phyloP scores from a whole-genome alignment of 2,329 filamentous ascomycete species.

The Penicillium vulpinum region DNA sequence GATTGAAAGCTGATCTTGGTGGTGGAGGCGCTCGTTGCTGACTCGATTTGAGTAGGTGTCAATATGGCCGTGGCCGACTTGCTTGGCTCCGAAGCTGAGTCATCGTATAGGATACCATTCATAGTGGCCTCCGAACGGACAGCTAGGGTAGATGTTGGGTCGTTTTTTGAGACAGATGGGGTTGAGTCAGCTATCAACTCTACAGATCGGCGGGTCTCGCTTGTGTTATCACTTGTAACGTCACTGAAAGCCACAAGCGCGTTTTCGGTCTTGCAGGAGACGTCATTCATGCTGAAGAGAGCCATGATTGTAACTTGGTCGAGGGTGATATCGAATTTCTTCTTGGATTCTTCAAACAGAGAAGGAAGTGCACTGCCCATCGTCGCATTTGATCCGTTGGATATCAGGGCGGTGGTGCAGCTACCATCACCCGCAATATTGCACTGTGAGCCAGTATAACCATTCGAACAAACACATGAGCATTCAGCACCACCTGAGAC shows the following conservation, averaged over 20 bases:
- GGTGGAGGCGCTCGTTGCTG: constrained; percentile 18
- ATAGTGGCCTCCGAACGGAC: constrained; percentile 33
- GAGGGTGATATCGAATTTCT: constrained; percentile 75
- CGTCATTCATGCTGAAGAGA: constrained; percentile 70
- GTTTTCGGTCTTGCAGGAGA: constrained; percentile 84
- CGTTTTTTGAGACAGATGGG: neutral
- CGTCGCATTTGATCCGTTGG: constrained; percentile 65
- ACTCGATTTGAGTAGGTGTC: constrained; percentile 17
- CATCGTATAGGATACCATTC: constrained; percentile 42
- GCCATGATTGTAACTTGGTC: constrained; percentile 68
- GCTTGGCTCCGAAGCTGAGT: constrained; percentile 2
- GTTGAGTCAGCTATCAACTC: constrained; percentile 1
- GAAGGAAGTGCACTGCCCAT: constrained; percentile 76
- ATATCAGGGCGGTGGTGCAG: constrained; percentile 55
- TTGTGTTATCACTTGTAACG: constrained; percentile 21
- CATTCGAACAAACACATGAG: constrained; percentile 84
- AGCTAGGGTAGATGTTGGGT: constrained; percentile 16
- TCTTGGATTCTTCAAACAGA: constrained; percentile 64
- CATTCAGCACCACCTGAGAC: constrained; percentile 68
- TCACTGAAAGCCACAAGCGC: constrained; percentile 82
- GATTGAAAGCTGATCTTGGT: neutral
- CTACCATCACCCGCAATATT: constrained; percentile 49
- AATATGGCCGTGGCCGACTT: constrained; percentile 27
- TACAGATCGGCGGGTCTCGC: constrained; percentile 30
- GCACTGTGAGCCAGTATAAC: constrained; percentile 71